Percentiles rank a stretch among this genome's conserved stretches.
These are phyloP conservation scores for Erodium moschatum DNA, from an alignment of 441 rosid species.

Conservation along the genomic window DNA sequence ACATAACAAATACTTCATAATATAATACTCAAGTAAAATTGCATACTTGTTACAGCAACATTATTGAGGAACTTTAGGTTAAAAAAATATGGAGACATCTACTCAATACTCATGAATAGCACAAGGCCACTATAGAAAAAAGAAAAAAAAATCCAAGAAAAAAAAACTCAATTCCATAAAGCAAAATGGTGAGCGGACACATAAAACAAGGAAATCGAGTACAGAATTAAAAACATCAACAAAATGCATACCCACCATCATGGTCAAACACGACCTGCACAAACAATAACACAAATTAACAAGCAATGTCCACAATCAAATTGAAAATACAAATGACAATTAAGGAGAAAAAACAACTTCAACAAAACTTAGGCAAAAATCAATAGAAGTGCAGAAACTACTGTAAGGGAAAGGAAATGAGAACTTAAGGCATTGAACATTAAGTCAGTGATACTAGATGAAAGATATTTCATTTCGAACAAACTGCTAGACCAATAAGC, in stretches of 20 bases:
- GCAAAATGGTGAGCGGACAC: too few species aligned
- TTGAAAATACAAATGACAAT: not conserved
- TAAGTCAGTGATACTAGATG: too few species aligned
- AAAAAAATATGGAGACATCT: not conserved
- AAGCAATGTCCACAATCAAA: conserved; percentile 8
- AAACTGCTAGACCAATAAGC: too few species aligned
- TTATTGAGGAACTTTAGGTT: not conserved
- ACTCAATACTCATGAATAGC: too few species aligned
- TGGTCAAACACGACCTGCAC: conserved; percentile 97
- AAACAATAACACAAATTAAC: conserved; percentile 19
- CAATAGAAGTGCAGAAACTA: not conserved
- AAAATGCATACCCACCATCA: conserved; percentile 53
- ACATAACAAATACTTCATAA: too few species aligned
- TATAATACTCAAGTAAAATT: too few species aligned
- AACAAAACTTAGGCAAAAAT: not conserved
- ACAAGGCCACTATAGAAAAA: too few species aligned
- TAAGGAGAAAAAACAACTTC: not conserved
- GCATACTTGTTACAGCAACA: not conserved
- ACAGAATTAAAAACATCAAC: conserved; percentile 3
- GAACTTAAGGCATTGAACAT: not conserved
- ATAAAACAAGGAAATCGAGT: not conserved
- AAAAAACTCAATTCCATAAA: too few species aligned
- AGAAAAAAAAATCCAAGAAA: too few species aligned
- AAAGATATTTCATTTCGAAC: too few species aligned
- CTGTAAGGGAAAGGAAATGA: not conserved